Evolutionary conservation across 495 filamentous ascomycete genomes (phyloP).

Genomic region (Aspergillus kassunensis): DNA sequence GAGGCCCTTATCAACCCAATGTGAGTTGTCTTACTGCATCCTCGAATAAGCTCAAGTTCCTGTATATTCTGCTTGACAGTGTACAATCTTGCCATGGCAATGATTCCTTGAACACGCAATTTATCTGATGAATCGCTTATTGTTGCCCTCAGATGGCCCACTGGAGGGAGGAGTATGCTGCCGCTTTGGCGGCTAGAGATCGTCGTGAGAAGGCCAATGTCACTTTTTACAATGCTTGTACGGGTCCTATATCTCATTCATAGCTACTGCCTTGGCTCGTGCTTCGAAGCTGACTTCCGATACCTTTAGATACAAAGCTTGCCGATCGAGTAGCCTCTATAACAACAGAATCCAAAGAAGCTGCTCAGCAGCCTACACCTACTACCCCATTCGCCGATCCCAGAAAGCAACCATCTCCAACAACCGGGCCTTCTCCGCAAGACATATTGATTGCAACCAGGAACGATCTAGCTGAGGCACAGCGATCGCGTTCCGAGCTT

Average conservation of each 20-base stretch:
- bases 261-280: no score
- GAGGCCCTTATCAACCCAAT: constrained; percentile 13
- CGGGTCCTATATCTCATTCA: background rate
- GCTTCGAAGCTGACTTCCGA: no score
- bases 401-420: constrained; percentile 22
- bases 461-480: constrained; percentile 67
- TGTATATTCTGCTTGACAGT: background rate
- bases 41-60: no score
- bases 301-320: constrained; percentile 61
- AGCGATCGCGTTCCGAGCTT: constrained; percentile 64
- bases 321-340: constrained; percentile 64
- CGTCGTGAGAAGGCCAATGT: constrained; percentile 53
- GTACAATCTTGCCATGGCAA: background rate
- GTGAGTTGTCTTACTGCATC: no score
- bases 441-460: constrained; percentile 48
- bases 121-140: constrained; percentile 20
- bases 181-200: constrained; percentile 53
- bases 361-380: constrained; percentile 12
- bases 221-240: constrained; percentile 56
- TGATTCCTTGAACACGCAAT: constrained; percentile 14
- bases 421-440: constrained; percentile 21
- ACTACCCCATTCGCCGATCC: constrained; percentile 17
- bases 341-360: constrained; percentile 7
- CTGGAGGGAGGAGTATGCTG: constrained; percentile 57
- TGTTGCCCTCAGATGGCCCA: constrained; percentile 40